These are phyloP conservation scores for Rhododendron ovatum DNA, from an alignment of 148 eudicot species.

Conservation along the genomic window DNA sequence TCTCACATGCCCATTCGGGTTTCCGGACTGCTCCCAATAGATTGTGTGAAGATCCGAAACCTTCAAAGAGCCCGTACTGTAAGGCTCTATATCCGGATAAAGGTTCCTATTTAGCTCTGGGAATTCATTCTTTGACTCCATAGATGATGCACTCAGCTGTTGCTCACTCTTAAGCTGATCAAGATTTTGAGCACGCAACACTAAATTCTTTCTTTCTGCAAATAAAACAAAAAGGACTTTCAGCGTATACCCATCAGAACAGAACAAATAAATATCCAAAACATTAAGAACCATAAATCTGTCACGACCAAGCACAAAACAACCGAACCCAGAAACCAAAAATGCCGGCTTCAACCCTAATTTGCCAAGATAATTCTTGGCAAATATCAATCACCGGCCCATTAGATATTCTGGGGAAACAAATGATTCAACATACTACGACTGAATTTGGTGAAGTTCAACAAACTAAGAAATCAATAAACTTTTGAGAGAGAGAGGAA, in stretches of 20 bases:
- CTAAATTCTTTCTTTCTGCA: slow-evolving; percentile 48
- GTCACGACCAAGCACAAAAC: neutral
- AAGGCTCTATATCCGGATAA: slow-evolving; percentile 76
- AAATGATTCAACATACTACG: neutral
- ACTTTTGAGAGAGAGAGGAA: neutral
- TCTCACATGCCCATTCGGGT: slow-evolving; percentile 90
- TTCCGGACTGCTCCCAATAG: slow-evolving; percentile 97
- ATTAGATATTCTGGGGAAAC: neutral
- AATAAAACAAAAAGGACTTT: neutral
- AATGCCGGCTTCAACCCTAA: neutral
- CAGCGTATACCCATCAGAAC: neutral
- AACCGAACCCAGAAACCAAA: neutral
- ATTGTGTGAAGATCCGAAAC: slow-evolving; percentile 83
- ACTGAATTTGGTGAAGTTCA: neutral
- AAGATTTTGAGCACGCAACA: slow-evolving; percentile 25
- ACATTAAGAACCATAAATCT: neutral
- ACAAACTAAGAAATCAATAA: neutral
- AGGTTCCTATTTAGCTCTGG: slow-evolving; percentile 42
- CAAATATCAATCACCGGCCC: neutral
- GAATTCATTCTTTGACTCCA: slow-evolving; percentile 43
- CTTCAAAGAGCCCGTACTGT: slow-evolving; percentile 66
- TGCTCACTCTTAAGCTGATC: slow-evolving; percentile 25
- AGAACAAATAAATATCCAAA: neutral
- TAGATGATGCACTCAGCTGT: slow-evolving; percentile 26
- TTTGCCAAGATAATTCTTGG: neutral